A percentile compares a stretch with the other conserved stretches of the same genome.
Conservation (phyloP, 2,329 filamentous ascomycete genomes). For the Zasmidium cellare region DNA sequence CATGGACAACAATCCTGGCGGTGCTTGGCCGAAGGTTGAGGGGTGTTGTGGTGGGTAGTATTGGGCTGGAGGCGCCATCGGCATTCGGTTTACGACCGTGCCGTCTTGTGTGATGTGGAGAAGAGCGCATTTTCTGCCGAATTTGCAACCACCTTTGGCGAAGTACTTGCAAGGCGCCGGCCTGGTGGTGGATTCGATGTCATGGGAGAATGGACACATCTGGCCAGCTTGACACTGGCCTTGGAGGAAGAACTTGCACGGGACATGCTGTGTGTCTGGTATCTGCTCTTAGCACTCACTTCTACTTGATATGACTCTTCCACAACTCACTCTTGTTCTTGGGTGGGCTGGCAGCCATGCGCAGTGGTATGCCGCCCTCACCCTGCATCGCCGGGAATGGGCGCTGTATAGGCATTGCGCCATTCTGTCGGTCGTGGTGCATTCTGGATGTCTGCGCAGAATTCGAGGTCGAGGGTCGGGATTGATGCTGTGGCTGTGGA, state of each 20-base stretch:
- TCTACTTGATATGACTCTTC: not conserved
- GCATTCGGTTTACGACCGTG: conserved; percentile 74
- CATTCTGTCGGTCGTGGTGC: conserved; percentile 26
- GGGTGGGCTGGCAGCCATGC: conserved; percentile 47
- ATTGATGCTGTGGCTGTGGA: conserved; percentile 6
- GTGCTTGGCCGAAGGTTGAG: conserved; percentile 25
- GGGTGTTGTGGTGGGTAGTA: conserved; percentile 16
- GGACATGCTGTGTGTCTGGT: conserved; percentile 90
- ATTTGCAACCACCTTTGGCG: conserved; percentile 99
- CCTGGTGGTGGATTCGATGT: conserved; percentile 79
- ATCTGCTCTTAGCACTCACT: not conserved
- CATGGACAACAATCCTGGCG: conserved; percentile 37
- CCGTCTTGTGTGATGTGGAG: conserved; percentile 94
- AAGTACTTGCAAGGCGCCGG: conserved; percentile 97
- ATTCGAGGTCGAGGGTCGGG: conserved; percentile 21
- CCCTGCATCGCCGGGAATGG: conserved; percentile 20
- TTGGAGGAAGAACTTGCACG: conserved; percentile 98
- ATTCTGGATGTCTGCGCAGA: conserved; percentile 20
- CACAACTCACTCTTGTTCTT: conserved; percentile 49
- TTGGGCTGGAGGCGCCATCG: conserved; percentile 18
- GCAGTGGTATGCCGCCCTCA: conserved; percentile 25
- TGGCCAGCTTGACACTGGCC: conserved; percentile 94
- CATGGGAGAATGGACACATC: conserved; percentile 95
- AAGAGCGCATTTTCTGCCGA: conserved; percentile 95
- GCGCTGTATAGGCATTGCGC: conserved; percentile 29